phyloP scores from a whole-genome alignment of 345 rosid species.

The Euphorbia tirucalli region DNA sequence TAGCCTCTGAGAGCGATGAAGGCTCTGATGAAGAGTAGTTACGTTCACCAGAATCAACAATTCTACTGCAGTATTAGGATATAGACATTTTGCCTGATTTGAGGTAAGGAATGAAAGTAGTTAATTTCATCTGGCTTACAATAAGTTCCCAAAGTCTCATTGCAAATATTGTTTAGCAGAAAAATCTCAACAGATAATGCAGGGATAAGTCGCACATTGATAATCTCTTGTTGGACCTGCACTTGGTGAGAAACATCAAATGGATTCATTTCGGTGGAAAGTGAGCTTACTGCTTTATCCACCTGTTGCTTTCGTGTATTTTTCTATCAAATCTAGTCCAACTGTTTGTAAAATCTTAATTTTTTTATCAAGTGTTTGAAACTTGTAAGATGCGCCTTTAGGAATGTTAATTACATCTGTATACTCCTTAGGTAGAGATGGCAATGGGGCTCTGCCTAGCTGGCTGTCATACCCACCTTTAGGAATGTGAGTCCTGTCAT shows the following conservation, averaged over 20 bases:
- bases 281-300: background rate
- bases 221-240: background rate
- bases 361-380: background rate
- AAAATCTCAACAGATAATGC: background rate
- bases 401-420: too few relatives aligned
- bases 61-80: background rate
- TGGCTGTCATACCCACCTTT: too few relatives aligned
- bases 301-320: too few relatives aligned
- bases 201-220: background rate
- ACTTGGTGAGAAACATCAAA: background rate
- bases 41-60: background rate
- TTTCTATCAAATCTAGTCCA: background rate
- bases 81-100: background rate
- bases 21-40: constrained; percentile 40
- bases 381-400: too few relatives aligned
- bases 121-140: background rate
- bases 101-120: constrained; percentile 5
- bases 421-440: too few relatives aligned
- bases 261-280: background rate
- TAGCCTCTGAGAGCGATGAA: constrained; percentile 45
- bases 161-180: background rate
- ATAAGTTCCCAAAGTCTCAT: background rate
- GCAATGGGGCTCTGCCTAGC: too few relatives aligned
- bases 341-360: background rate
- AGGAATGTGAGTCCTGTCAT: too few relatives aligned